A percentile compares a stretch with the other conserved stretches of the same genome.
Evolutionary conservation across 805 yeast species (phyloP).

Genomic region (Saturnispora zaruensis): DNA sequence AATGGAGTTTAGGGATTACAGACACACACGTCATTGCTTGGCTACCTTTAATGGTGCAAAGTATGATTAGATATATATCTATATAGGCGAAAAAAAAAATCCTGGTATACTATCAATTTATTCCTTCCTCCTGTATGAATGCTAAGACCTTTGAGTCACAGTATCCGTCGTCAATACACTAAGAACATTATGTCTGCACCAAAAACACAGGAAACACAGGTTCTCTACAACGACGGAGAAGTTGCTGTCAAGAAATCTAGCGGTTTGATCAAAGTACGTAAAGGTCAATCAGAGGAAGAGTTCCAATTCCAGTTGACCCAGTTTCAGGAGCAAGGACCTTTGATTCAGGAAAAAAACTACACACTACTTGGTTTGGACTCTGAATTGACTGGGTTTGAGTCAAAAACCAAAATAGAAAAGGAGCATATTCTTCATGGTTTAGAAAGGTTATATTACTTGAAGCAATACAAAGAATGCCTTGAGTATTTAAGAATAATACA

Average conservation of each 20-base stretch:
- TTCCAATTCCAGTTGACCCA: slow-evolving; percentile 42
- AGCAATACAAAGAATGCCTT: slow-evolving; percentile 45
- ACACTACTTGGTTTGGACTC: slow-evolving; percentile 14
- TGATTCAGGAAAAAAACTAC: slow-evolving; percentile 11
- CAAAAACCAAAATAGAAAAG: slow-evolving; percentile 45
- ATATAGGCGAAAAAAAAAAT: not conserved
- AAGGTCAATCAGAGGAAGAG: slow-evolving; percentile 63
- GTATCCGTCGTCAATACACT: not conserved
- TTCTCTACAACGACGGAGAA: slow-evolving; percentile 30
- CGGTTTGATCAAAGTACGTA: slow-evolving; percentile 45
- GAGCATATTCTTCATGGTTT: slow-evolving; percentile 49
- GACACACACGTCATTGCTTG: slow-evolving; percentile 56
- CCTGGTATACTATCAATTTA: not conserved
- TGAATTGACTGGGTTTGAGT: slow-evolving; percentile 13
- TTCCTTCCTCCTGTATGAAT: not conserved
- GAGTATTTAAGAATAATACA: slow-evolving; percentile 32
- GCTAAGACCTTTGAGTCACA: not conserved
- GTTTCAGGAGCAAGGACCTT: slow-evolving; percentile 52
- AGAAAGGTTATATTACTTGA: slow-evolving; percentile 52
- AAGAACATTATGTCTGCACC: not conserved
- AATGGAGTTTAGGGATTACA: slow-evolving; percentile 59
- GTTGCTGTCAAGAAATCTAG: slow-evolving; percentile 38
- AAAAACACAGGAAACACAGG: slow-evolving; percentile 8
- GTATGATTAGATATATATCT: slow-evolving; percentile 10
- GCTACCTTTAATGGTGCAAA: slow-evolving; percentile 65